Evolutionary conservation across 208 protist genomes (phyloP).

Genomic region (Naegleria lovaniensis): DNA sequence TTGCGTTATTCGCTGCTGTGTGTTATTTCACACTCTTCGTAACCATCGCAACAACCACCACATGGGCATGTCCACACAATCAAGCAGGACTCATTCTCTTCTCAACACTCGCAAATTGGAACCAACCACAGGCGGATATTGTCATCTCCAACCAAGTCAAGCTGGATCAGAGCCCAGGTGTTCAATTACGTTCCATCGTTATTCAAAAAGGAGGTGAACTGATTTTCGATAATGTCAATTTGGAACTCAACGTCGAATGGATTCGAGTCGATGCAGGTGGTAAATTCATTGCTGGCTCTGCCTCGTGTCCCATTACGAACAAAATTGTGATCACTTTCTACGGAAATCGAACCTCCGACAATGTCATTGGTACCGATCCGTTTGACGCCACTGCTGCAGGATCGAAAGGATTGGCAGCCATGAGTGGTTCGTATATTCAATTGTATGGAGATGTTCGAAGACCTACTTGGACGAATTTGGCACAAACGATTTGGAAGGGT

Average conservation of each 20-base stretch:
- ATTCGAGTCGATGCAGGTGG: background rate
- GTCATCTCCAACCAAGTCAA: too few relatives aligned
- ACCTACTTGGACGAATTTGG: background rate
- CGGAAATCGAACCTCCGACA: background rate
- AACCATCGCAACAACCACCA: too few relatives aligned
- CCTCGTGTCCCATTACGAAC: background rate
- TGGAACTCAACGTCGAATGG: background rate
- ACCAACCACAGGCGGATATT: too few relatives aligned
- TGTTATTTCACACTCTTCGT: too few relatives aligned
- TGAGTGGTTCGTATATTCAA: background rate
- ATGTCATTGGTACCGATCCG: background rate
- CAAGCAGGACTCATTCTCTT: too few relatives aligned
- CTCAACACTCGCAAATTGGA: too few relatives aligned
- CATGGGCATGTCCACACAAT: too few relatives aligned
- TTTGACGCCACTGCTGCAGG: background rate
- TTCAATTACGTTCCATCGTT: too few relatives aligned
- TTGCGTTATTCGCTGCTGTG: too few relatives aligned
- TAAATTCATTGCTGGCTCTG: background rate
- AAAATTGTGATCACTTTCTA: background rate
- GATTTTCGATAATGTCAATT: too few relatives aligned
- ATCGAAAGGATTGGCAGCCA: background rate
- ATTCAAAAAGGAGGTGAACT: too few relatives aligned
- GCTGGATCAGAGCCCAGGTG: too few relatives aligned
- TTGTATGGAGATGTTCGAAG: background rate
- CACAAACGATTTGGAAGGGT: background rate